Conservation (phyloP, 2,329 filamentous ascomycete genomes). For the Colletotrichum tofieldiae region DNA sequence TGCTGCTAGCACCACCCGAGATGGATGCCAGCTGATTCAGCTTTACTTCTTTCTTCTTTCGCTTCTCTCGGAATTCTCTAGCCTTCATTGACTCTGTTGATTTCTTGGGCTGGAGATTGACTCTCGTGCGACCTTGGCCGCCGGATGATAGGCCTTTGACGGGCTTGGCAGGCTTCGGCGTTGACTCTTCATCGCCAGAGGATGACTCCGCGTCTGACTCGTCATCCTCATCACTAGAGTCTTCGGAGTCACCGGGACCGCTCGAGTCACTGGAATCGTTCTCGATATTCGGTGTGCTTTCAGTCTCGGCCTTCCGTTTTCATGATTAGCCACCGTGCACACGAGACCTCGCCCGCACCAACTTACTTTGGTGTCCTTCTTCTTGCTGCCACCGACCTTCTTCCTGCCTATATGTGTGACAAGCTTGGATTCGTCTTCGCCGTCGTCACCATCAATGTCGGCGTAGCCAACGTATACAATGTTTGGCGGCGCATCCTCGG, state of each 20-base stretch:
- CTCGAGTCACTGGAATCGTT: conserved; percentile 46
- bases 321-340: conserved; percentile 26
- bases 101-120: conserved; percentile 49
- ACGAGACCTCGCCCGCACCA: background rate
- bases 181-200: conserved; percentile 20
- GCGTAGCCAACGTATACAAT: conserved; percentile 74
- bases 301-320: conserved; percentile 40
- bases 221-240: conserved; percentile 36
- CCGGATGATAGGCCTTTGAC: conserved; percentile 45
- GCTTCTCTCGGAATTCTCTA: conserved; percentile 69
- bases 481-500: conserved; percentile 57
- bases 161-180: conserved; percentile 31
- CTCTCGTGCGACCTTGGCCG: conserved; percentile 34
- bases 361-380: conserved; percentile 50
- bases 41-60: conserved; percentile 77
- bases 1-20: conserved; percentile 55
- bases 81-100: conserved; percentile 61
- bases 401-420: conserved; percentile 55
- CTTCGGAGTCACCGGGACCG: conserved; percentile 45
- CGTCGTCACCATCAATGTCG: conserved; percentile 60
- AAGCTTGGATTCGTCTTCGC: conserved; percentile 52
- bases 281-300: conserved; percentile 42
- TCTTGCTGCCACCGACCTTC: conserved; percentile 53
- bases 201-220: conserved; percentile 13
- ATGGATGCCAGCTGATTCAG: conserved; percentile 75